Conservation (phyloP, 2,329 filamentous ascomycete genomes). For the Scytalidium sp. region DNA sequence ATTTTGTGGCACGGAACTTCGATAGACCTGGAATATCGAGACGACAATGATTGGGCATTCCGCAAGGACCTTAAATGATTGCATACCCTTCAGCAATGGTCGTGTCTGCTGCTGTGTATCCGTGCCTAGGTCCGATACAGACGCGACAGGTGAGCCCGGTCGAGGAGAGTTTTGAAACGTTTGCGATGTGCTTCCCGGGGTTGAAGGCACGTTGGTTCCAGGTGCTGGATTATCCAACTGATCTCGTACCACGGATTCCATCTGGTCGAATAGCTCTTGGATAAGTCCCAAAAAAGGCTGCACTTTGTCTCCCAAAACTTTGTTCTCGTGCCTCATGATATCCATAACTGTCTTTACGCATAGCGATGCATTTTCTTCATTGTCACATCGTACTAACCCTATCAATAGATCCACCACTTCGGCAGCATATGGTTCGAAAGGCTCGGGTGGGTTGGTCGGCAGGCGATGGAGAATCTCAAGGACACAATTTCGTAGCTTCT, state of each 20-base stretch:
- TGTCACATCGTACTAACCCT: constrained; percentile 83
- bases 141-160: constrained; percentile 84
- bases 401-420: constrained; percentile 90
- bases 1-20: constrained; percentile 73
- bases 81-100: constrained; percentile 87
- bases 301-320: constrained; percentile 75
- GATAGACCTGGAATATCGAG: constrained; percentile 93
- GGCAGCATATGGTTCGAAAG: constrained; percentile 82
- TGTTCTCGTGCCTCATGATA: constrained; percentile 88
- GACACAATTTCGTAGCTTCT: constrained; percentile 89
- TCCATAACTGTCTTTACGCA: constrained; percentile 99
- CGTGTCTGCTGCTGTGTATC: constrained; percentile 80
- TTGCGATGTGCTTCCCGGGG: constrained; percentile 60
- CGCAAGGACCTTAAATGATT: constrained; percentile 96
- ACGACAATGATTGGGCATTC: constrained; percentile 99
- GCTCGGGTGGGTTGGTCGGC: constrained; percentile 69
- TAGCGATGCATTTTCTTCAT: constrained; percentile 97
- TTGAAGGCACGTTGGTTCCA: constrained; percentile 59
- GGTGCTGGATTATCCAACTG: constrained; percentile 80
- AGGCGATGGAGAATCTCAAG: constrained; percentile 93
- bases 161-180: constrained; percentile 76
- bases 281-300: constrained; percentile 90
- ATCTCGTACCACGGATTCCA: constrained; percentile 91
- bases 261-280: constrained; percentile 91
- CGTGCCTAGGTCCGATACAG: constrained; percentile 74